Conservation (phyloP, 2,329 filamentous ascomycete genomes). For the Elsinoe batatas region DNA sequence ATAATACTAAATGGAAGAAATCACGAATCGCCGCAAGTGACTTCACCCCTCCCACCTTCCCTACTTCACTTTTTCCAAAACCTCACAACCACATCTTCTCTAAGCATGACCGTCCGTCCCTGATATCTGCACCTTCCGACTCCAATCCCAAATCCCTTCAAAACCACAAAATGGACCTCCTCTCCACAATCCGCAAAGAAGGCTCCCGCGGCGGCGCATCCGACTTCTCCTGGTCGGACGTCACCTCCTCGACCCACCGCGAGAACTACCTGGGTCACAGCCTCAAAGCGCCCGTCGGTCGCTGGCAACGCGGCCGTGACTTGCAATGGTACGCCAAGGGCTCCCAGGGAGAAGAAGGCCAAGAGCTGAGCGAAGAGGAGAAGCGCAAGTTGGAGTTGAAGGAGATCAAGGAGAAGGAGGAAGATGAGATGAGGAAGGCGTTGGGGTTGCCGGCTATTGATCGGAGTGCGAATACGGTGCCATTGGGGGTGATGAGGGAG, state of each 20-base stretch:
- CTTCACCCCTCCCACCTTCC: neutral
- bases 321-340: constrained; percentile 55
- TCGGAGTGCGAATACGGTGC: constrained; percentile 50
- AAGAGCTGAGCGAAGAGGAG: constrained; percentile 60
- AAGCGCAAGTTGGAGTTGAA: constrained; percentile 49
- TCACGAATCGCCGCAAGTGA: neutral
- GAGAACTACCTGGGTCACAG: constrained; percentile 89
- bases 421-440: constrained; percentile 77
- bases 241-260: constrained; percentile 74
- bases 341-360: constrained; percentile 42
- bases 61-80: neutral
- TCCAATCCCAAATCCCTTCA: neutral
- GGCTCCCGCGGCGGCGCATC: constrained; percentile 72
- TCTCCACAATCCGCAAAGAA: constrained; percentile 88
- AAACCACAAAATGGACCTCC: constrained; percentile 64
- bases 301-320: constrained; percentile 76
- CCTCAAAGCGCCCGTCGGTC: constrained; percentile 77
- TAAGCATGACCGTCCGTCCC: too few relatives aligned
- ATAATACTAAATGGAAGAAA: neutral
- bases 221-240: constrained; percentile 95
- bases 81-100: neutral
- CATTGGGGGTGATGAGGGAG: constrained; percentile 35
- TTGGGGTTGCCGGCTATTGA: constrained; percentile 67
- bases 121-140: too few relatives aligned
- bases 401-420: constrained; percentile 79